Conservation (phyloP, 2,329 filamentous ascomycete species). For the Orbilia javanica region DNA sequence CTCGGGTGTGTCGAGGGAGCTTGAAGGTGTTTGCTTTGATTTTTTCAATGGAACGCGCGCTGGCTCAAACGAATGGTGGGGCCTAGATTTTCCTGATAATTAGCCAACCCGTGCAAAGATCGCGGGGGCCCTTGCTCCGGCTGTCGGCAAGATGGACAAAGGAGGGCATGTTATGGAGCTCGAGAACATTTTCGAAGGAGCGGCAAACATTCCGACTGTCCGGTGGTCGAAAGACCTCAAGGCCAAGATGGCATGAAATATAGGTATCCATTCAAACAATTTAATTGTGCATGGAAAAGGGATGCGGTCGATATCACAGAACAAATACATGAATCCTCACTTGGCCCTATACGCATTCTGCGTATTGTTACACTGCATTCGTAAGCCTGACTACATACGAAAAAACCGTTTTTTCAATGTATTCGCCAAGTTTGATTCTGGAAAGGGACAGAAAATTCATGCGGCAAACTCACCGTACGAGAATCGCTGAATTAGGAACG, state of each 20-base stretch:
- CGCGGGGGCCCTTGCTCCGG: slow-evolving; percentile 19
- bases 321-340: not conserved
- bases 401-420: slow-evolving; percentile 6
- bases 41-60: slow-evolving; percentile 20
- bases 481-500: slow-evolving; percentile 34
- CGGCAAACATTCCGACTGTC: slow-evolving; percentile 46
- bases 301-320: not conserved
- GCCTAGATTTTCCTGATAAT: slow-evolving; percentile 29
- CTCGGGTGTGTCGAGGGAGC: slow-evolving; percentile 15
- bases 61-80: slow-evolving; percentile 33
- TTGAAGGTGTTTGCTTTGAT: slow-evolving; percentile 32
- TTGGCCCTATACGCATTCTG: not conserved
- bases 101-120: slow-evolving; percentile 44
- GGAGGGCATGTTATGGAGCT: slow-evolving; percentile 5
- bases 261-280: not conserved
- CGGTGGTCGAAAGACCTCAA: not conserved
- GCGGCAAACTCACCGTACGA: slow-evolving; percentile 20
- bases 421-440: slow-evolving; percentile 12
- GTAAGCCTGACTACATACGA: slow-evolving; percentile 17
- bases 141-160: slow-evolving; percentile 32
- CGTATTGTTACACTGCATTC: slow-evolving; percentile 29
- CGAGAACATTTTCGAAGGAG: slow-evolving; percentile 14
- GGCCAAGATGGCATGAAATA: slow-evolving; percentile 16
- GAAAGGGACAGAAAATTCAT: slow-evolving; percentile 17
- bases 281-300: slow-evolving; percentile 25